Evolutionary conservation across 331 rosid species (phyloP).

Genomic region (Erythrophleum ivorense): DNA sequence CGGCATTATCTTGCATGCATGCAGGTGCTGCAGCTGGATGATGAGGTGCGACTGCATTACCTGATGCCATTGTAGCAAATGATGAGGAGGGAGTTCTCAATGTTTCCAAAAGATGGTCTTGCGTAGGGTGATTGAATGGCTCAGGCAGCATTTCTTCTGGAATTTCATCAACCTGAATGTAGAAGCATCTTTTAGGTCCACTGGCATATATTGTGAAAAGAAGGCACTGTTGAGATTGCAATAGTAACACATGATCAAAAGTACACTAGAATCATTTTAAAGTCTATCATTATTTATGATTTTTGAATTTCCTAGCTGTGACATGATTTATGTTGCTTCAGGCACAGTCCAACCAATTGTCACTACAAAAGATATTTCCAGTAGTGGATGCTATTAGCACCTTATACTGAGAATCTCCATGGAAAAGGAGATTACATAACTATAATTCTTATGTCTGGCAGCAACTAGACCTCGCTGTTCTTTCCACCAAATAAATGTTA

Average conservation of each 20-base stretch:
- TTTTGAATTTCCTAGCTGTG: neutral
- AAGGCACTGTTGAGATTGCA: slow-evolving; percentile 2
- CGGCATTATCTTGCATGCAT: slow-evolving; percentile 31
- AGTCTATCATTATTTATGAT: neutral
- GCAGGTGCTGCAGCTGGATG: slow-evolving; percentile 35
- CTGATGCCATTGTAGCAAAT: slow-evolving; percentile 23
- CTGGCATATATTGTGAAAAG: neutral
- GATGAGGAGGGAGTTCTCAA: slow-evolving; percentile 28
- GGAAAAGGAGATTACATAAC: slow-evolving; percentile 1
- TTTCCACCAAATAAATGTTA: neutral
- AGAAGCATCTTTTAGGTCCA: slow-evolving; percentile 41
- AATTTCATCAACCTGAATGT: slow-evolving; percentile 64
- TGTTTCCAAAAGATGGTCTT: slow-evolving; percentile 24
- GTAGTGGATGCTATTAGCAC: neutral
- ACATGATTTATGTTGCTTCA: neutral
- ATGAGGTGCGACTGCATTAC: slow-evolving; percentile 21
- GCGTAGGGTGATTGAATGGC: slow-evolving; percentile 58
- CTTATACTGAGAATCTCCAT: neutral
- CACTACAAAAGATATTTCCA: neutral
- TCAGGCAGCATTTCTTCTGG: slow-evolving; percentile 78
- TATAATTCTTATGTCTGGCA: neutral
- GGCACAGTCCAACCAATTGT: neutral
- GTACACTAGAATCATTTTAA: neutral
- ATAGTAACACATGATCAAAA: slow-evolving; percentile 2
- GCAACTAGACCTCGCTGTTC: neutral